These are phyloP conservation scores for Ustilago loliicola DNA, from an alignment of 1,284 basidiomycete genomes.

Conservation along the genomic window DNA sequence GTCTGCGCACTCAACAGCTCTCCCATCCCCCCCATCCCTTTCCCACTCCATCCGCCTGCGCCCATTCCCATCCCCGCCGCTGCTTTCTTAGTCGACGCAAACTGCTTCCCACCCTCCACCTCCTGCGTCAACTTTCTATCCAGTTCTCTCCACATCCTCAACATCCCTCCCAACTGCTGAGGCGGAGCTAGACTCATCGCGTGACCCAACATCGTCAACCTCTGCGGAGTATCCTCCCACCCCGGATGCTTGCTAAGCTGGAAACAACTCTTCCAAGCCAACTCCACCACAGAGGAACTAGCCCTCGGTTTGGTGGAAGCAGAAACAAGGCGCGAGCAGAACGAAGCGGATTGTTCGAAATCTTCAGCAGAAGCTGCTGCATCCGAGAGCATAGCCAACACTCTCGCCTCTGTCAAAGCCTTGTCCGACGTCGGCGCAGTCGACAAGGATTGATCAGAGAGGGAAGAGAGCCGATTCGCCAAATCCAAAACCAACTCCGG, in stretches of 20 bases:
- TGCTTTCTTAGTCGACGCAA: conserved; percentile 21
- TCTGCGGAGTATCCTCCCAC: conserved; percentile 41
- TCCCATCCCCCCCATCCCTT: neutral
- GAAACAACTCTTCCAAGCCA: conserved; percentile 42
- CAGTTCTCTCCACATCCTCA: conserved; percentile 32
- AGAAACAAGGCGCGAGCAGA: conserved; percentile 26
- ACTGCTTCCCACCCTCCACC: conserved; percentile 25
- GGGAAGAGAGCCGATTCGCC: conserved; percentile 20
- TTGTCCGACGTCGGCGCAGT: too few species aligned
- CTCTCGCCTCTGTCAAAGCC: conserved; percentile 30
- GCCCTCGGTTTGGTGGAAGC: neutral
- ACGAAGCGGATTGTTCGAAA: conserved; percentile 26
- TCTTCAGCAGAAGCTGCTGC: conserved; percentile 36
- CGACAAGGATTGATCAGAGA: too few species aligned
- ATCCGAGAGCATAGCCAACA: conserved; percentile 52
- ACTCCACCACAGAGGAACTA: conserved; percentile 9
- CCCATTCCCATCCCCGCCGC: neutral
- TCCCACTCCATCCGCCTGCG: neutral
- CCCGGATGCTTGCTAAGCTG: conserved; percentile 47
- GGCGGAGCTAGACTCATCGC: conserved; percentile 40
- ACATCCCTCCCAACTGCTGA: conserved; percentile 23
- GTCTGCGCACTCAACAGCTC: conserved; percentile 23
- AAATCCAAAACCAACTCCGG: conserved; percentile 48
- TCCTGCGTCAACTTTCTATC: conserved; percentile 32
- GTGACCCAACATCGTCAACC: conserved; percentile 34